Conservation (phyloP, 2,329 filamentous ascomycete species). For the Podosphaera fusca region DNA sequence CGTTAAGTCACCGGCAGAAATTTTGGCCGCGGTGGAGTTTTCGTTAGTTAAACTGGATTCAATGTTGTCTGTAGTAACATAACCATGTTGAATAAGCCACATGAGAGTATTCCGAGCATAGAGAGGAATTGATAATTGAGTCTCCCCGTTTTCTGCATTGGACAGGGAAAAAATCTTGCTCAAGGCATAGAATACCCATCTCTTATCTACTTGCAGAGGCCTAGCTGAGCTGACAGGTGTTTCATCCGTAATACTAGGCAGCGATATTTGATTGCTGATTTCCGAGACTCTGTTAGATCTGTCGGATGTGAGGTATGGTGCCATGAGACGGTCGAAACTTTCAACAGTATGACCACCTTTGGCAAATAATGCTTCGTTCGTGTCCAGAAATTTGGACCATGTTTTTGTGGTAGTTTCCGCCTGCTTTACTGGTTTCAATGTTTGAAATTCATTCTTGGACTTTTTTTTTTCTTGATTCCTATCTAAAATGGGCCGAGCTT, state of each 20-base stretch:
- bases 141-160: slow-evolving; percentile 4
- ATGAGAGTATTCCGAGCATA: slow-evolving; percentile 28
- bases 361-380: slow-evolving; percentile 17
- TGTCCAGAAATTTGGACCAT: slow-evolving; percentile 6
- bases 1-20: slow-evolving; percentile 36
- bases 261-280: slow-evolving; percentile 2
- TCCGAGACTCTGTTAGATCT: slow-evolving; percentile 12
- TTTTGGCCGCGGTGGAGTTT: slow-evolving; percentile 18
- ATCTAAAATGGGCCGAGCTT: slow-evolving; percentile 10
- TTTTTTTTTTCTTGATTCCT: not conserved
- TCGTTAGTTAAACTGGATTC: slow-evolving; percentile 30
- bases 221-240: slow-evolving; percentile 4
- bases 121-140: slow-evolving; percentile 19
- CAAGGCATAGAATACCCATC: slow-evolving; percentile 35
- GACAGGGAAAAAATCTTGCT: slow-evolving; percentile 22
- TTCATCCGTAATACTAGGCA: slow-evolving; percentile 8
- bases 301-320: slow-evolving; percentile 16
- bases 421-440: slow-evolving; percentile 11
- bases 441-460: slow-evolving; percentile 2
- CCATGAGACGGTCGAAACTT: slow-evolving; percentile 21
- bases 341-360: slow-evolving; percentile 15
- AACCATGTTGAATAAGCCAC: slow-evolving; percentile 36
- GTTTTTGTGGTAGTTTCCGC: slow-evolving; percentile 6
- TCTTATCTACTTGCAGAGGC: slow-evolving; percentile 35
- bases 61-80: slow-evolving; percentile 34